Evolutionary conservation across 176 grass and related monocot species (phyloP), one percentile per base, ranked within the genome.

Genomic region (Cenchrus fungigraminus): DNA sequence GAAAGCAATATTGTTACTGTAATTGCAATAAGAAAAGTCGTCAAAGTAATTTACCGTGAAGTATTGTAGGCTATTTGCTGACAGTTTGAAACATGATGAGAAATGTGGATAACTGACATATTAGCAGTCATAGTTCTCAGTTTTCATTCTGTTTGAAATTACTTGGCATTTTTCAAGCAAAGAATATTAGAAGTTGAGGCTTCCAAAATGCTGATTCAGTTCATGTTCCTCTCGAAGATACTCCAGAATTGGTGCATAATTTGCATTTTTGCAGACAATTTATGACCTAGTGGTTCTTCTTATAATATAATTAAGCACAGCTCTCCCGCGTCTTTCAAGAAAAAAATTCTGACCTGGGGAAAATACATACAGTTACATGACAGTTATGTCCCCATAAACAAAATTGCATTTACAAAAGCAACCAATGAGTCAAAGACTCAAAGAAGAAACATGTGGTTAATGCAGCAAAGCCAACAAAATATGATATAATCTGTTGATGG

Each of bases 211-310:
- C 68, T 97, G 95, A 80, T 90, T 94, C 65, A 92, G 86, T 78
- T 97, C 95, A 87, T 97, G 94, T 80, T 97, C 95, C 62, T 97
- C 95, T 77, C 92, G 56, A 44, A 94, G 88, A 58, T 91, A 94
- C 84, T 97, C 95, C 74, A 97, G 71, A 82, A 97, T 94, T 62
- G 94, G 92, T 2, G 95, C 88, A 83, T 94, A 97, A 83, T 97
- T 97, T 72, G 95, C 86, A 91, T 94, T 97, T 92, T 94, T 94
- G 90, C 95, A 97, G 79, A 92, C 95, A 87, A 97, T 97, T 89
- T 97, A 25, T 25, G 25, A 25, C 25, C 25, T 25, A 25, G 25
- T 25, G 25, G 25, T 25, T 25, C 25, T 25, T 25, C 25, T 25
- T 25, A 25, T 25, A 25, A 25, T 25, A 25, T 25, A 25, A 25